Conservation (phyloP, 129 eudicot genomes). For the Flaveria trinervia region DNA sequence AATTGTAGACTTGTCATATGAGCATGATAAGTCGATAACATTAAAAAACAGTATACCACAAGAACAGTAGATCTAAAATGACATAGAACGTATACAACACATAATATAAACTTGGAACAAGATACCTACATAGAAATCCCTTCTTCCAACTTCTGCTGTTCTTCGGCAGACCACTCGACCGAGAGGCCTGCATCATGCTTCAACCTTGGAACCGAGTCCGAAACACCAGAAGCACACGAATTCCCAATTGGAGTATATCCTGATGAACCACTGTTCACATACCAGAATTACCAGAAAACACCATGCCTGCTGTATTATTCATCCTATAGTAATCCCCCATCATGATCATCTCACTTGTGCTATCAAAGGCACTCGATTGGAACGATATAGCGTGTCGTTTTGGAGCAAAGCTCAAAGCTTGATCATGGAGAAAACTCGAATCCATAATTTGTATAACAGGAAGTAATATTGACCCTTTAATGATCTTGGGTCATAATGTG, state of each 20-base stretch:
- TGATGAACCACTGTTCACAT: conserved; percentile 37
- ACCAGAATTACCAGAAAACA: conserved; percentile 43
- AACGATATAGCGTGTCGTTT: conserved; percentile 50
- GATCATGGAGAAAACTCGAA: conserved; percentile 50
- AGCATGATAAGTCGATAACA: not conserved
- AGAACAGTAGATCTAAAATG: not conserved
- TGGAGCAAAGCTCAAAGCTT: conserved; percentile 34
- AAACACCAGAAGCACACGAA: conserved; percentile 46
- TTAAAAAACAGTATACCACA: not conserved
- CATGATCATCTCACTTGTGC: conserved; percentile 49
- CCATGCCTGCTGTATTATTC: conserved; percentile 26
- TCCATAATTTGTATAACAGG: conserved; percentile 33
- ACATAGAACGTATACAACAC: not conserved
- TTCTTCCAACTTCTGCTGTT: conserved; percentile 80
- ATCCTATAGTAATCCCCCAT: conserved; percentile 49
- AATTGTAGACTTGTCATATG: not conserved
- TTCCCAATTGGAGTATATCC: conserved; percentile 34
- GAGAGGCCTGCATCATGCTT: conserved; percentile 74
- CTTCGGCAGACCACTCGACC: conserved; percentile 84
- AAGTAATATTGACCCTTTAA: conserved; percentile 6
- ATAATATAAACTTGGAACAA: conserved; percentile 29
- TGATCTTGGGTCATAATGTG: conserved; percentile 21
- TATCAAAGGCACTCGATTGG: conserved; percentile 46
- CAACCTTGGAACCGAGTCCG: conserved; percentile 60
- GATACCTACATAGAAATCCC: conserved; percentile 78